Base-by-base conservation (phyloP, 768 basidiomycete genomes). In the Arthromyces matolae region DNA sequence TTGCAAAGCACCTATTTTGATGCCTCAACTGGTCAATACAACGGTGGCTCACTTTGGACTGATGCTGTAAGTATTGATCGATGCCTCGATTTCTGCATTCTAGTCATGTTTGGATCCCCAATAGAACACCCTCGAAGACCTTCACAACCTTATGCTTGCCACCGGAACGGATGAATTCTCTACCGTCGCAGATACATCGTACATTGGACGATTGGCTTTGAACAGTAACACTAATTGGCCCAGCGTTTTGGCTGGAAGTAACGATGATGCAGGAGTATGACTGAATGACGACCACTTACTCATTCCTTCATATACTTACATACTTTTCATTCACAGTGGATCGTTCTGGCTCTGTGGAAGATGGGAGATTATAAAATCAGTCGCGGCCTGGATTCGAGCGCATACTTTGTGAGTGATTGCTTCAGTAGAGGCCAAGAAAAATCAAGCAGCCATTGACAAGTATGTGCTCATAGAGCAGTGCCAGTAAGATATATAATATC, bases 71-170 rank as follows among this genome's bases (percentile, higher is more conserved):
- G 70, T 18, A 35, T 23, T 14, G 22, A 8, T 18, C 10, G 13
- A 31, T 23, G 22, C 22, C n/a, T n/a, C n/a, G n/a, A n/a, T n/a
- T 13, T 8, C 28, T 24, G 31, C 12, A n/a, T 33, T 56, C 4
- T 27, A 35, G 16, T 29, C 16, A 20, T 44, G 13, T 33, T 20
- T 32, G 23, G 20, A 34, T 27, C 8, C 5, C 24, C 24, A 7
- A 12, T 38, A 81, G 79, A 81, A 81, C 52, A 69, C 78, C 5
- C 53, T 79, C 24, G 80, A 81, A 55, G 78, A 80, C 52, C 58
- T 81, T 12, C 77, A 81, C 53, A 80, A 79, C 59, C 61, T 81
- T 42, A 81, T 81, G 80, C 69, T 81, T 10, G 73, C 70, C 10
- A 73, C 72, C 4, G 70, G 68, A 12, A 66, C 63, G 3, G 57